Evolutionary conservation across 2,329 filamentous ascomycete genomes (phyloP).

Genomic region (Dothidotthia symphoricarpi): DNA sequence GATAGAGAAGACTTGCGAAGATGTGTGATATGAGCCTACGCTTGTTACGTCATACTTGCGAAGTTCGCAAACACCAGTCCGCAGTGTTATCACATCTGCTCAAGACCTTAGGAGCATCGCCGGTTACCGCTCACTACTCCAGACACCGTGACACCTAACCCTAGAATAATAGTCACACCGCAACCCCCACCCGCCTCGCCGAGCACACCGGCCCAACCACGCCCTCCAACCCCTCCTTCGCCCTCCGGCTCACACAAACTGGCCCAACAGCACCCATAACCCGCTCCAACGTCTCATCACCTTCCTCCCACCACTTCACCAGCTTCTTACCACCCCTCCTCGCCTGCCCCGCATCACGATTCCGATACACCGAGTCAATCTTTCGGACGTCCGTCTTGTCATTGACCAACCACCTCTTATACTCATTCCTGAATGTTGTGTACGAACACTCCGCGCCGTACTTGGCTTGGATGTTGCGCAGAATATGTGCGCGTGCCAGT

Average conservation of each 20-base stretch:
- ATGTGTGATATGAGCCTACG: too few relatives aligned
- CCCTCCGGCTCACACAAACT: constrained; percentile 5
- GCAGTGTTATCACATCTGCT: too few relatives aligned
- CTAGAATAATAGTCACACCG: too few relatives aligned
- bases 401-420: constrained; percentile 21
- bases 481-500: constrained; percentile 12
- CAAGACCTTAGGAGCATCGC: too few relatives aligned
- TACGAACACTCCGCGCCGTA: constrained; percentile 26
- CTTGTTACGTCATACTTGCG: too few relatives aligned
- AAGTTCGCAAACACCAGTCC: too few relatives aligned
- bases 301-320: constrained; percentile 30
- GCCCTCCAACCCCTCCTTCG: neutral
- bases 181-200: too few relatives aligned
- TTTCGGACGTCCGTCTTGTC: constrained; percentile 22
- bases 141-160: too few relatives aligned
- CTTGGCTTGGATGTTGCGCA: constrained; percentile 21
- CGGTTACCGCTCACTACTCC: too few relatives aligned
- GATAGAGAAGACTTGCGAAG: too few relatives aligned
- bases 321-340: constrained; percentile 29
- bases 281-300: constrained; percentile 16
- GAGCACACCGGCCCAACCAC: neutral
- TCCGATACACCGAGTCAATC: constrained; percentile 40
- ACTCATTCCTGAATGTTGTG: constrained; percentile 15
- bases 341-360: constrained; percentile 36
- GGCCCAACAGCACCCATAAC: constrained; percentile 13